Base-by-base conservation (phyloP, 768 basidiomycete genomes). In the Leccinum variicolor region DNA sequence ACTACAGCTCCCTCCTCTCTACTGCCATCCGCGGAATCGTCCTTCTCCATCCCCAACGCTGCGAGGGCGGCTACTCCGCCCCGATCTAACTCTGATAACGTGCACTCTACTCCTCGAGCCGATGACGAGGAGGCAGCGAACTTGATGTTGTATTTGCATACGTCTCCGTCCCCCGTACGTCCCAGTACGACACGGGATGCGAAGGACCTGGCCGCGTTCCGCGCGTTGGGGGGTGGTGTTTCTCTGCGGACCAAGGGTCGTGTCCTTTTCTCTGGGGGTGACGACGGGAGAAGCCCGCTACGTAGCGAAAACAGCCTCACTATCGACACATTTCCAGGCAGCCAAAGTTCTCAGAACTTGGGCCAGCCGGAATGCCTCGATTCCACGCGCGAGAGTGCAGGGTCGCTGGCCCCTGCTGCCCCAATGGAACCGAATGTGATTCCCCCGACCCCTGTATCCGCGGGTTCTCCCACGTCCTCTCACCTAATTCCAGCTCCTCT, bases 41-140 rank as follows among this genome's bases (percentile, higher is more conserved):
- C 82, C 34, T 74, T 73, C 50, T 59, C 63, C 19, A 43, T 70
- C 26, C 67, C 65, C 14, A 53, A 58, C 19, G 25, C 15, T 10
- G 33, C 53, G 8, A 72, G 72, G 51, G 69, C 72, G 25, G 65
- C 69, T 55, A 76, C 76, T 36, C 75, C 79, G 6, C 73, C 78
- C 3, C 70, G 73, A 33, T 39, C 59, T 4, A 64, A 64, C 1
- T 56, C 58, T 3, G 61, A 75, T 73, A 74, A 62, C 67, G 62
- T 47, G 69, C 41, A 83, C 75, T 45, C 82, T 77, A 67, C 81
- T 66, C 56, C 79, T 78, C 59, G 83, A 75, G 84, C 85, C 31
- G 89, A 90, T 69, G 86, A 84, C 59, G 71, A 72, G 34, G 92
- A 93, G 66, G 92, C 91, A 0, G 90, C 92, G n/a, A 89, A 90